These are phyloP conservation scores for Cladosporium colombiae DNA, from an alignment of 2,329 filamentous ascomycete genomes.

Conservation along the genomic window DNA sequence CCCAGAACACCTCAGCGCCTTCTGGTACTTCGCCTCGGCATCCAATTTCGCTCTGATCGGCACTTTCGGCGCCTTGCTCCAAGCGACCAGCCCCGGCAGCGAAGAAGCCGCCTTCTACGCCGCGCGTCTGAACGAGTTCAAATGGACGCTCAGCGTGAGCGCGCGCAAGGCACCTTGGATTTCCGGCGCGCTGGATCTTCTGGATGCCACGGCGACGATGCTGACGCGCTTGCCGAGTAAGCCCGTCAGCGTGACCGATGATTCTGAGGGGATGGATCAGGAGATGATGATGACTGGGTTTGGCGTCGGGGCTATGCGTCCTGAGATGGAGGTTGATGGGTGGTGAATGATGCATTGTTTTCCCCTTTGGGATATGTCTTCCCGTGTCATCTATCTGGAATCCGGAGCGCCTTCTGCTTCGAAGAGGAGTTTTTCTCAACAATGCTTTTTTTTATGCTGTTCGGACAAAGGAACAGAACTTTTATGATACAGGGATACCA, in stretches of 20 bases:
- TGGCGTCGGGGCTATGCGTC: not conserved
- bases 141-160: slow-evolving; percentile 89
- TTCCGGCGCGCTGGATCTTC: slow-evolving; percentile 46
- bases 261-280: slow-evolving; percentile 5
- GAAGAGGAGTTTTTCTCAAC: slow-evolving; percentile 33
- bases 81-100: slow-evolving; percentile 81
- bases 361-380: not conserved
- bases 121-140: slow-evolving; percentile 79
- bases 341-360: slow-evolving; percentile 5
- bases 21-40: slow-evolving; percentile 88
- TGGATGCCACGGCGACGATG: slow-evolving; percentile 48
- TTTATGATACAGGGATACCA: slow-evolving; percentile 17
- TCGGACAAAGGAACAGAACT: not conserved
- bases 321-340: slow-evolving; percentile 14
- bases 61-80: slow-evolving; percentile 86
- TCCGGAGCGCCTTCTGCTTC: slow-evolving; percentile 26
- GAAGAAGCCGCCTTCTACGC: slow-evolving; percentile 95
- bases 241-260: slow-evolving; percentile 28
- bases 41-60: slow-evolving; percentile 94
- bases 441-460: not conserved
- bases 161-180: slow-evolving; percentile 65
- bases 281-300: slow-evolving; percentile 19
- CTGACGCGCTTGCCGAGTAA: slow-evolving; percentile 48
- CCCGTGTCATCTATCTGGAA: not conserved
- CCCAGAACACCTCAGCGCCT: slow-evolving; percentile 80